Base-by-base conservation (phyloP, 208 protist species). In the Kentomonas sorsogonicus region DNA sequence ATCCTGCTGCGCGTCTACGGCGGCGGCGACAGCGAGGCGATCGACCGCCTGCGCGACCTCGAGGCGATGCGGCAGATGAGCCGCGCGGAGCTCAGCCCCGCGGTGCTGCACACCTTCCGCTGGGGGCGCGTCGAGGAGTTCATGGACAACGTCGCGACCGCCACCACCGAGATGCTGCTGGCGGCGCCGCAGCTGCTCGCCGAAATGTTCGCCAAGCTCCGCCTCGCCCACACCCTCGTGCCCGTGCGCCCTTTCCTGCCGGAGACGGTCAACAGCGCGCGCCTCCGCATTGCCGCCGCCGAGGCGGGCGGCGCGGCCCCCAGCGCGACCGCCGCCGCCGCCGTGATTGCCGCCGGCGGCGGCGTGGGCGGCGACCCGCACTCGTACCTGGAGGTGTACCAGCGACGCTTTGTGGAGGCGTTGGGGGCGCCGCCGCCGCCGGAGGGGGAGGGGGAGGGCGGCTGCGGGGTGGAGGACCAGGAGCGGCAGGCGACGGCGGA, bases 101-200 rank as follows among this genome's bases (percentile, higher is more conserved):
- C 72, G 5, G 63, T 92, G 54, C 76, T 92, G 59, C 81, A 89
- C 63, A 86, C 69, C 54, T 92, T 89, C 41, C 68, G 72, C 51
- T 92, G 85, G 82, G 85, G 85, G 13, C 81, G 85, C 31, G 85
- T 92, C 20, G 85, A 92, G 75, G 78, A 92, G 67, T 92, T 84
- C 60, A 86, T 92, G 75, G 72, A 80, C 53, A 63, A 75, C 27
- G 66, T 83, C 15, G 69, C 71, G 34, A 92, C 81, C 15, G 80
- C 78, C 64, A 84, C 81, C 25, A 92, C 85, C 18, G 81, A 89
- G 34, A 89, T 89, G 85, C 69, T 92, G 38, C 58, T 88, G 23
- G 64, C 54, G 22, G 78, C 75, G 29, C 60, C 61, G 27, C 53
- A 63, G 11, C 64, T 92, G 57, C 74, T 92, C 23, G 50, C 67